phyloP scores from a whole-genome alignment of 352 stramenopile species.

The Phytophthora idaei region DNA sequence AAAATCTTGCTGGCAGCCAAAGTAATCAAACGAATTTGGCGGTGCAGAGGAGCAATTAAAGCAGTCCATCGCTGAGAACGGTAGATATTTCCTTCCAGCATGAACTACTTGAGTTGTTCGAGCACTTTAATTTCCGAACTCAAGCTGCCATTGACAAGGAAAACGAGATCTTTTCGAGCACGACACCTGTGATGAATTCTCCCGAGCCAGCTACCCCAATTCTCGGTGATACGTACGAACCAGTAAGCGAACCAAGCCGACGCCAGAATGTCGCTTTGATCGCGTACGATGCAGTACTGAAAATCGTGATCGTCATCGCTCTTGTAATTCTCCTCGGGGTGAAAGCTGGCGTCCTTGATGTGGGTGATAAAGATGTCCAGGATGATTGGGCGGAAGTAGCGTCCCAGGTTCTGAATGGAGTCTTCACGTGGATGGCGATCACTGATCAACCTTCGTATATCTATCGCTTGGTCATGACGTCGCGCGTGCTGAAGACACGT shows the following conservation, averaged over 20 bases:
- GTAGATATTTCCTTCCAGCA: conserved; percentile 3
- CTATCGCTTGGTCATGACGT: conserved; percentile 6
- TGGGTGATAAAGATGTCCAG: conserved; percentile 7
- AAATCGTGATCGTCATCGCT: conserved; percentile 3
- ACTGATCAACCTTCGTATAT: conserved; percentile 2
- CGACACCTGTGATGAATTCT: not conserved
- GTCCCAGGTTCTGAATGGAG: conserved; percentile 7
- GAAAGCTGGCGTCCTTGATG: conserved; percentile 9
- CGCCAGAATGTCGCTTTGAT: not conserved
- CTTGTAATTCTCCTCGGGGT: not conserved
- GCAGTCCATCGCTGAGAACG: not conserved
- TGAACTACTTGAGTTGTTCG: not conserved
- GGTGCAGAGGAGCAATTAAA: not conserved
- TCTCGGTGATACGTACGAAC: conserved; percentile 6
- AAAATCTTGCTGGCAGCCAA: not conserved
- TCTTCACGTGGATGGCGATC: conserved; percentile 13
- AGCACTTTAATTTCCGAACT: not conserved
- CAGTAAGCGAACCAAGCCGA: not conserved
- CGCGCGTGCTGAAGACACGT: conserved; percentile 1
- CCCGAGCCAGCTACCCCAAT: conserved; percentile 8
- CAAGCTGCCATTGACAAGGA: not conserved
- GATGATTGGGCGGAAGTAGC: conserved; percentile 7
- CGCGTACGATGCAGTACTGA: conserved; percentile 9
- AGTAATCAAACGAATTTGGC: conserved; percentile 8
- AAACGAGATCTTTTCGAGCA: not conserved